phyloP scores from a whole-genome alignment of 1,139 yeast species.

The Saccharomyces hybrid region DNA sequence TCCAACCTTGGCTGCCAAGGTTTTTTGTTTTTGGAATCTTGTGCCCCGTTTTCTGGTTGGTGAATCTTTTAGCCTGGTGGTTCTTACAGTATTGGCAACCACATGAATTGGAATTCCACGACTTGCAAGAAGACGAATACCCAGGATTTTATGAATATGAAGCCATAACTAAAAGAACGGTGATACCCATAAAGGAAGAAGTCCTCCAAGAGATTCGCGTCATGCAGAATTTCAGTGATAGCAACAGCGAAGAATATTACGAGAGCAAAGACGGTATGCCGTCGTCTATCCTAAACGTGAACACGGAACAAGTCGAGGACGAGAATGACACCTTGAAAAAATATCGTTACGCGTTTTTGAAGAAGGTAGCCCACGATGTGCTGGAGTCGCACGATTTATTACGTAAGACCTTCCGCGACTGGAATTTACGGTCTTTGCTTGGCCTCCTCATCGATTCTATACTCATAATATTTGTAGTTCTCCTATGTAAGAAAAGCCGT shows the following conservation, averaged over 20 bases:
- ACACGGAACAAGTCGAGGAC: not conserved
- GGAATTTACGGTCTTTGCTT: constrained; percentile 12
- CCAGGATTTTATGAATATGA: constrained; percentile 21
- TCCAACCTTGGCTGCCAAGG: constrained; percentile 7
- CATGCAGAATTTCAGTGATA: not conserved
- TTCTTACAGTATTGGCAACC: constrained; percentile 12
- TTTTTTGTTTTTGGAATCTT: constrained; percentile 21
- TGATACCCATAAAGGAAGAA: not conserved
- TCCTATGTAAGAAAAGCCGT: not conserved
- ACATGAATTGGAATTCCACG: constrained; percentile 13
- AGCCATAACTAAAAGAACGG: constrained; percentile 4
- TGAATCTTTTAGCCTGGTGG: constrained; percentile 12
- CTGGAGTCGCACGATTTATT: constrained; percentile 11
- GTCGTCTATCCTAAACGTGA: not conserved
- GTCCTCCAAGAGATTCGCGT: not conserved
- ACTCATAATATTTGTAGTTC: constrained; percentile 1
- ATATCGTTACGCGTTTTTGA: constrained; percentile 7
- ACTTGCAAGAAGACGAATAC: constrained; percentile 13
- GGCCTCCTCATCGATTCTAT: constrained; percentile 8
- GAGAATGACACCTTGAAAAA: not conserved
- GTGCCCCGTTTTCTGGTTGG: constrained; percentile 20
- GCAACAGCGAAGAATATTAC: not conserved
- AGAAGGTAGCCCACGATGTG: constrained; percentile 9
- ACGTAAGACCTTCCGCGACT: constrained; percentile 9
- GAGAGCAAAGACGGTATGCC: not conserved